Evolutionary conservation across 2,329 filamentous ascomycete species (phyloP), one percentile per base, ranked within the genome.

Genomic region (Cladophialophora chaetospira): DNA sequence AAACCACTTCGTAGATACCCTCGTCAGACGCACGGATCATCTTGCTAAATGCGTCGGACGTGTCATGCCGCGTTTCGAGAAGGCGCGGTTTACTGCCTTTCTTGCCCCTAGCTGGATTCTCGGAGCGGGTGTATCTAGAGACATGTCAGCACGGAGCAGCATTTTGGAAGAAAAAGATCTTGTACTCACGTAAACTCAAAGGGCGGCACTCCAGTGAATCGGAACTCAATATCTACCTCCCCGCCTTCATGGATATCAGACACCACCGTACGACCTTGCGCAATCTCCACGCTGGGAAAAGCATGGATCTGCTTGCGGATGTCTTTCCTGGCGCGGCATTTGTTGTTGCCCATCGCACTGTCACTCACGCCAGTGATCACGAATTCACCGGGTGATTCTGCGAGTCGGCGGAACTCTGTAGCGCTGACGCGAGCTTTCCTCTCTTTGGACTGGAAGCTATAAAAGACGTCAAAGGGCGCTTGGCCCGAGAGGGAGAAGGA

Each of bases 201-300:
- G 1, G 94, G 94, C 60, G 94, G 91, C 4, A 89, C 92, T 55
- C 95, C 94, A 78, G 89, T 92, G 75, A 99, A 99, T 67, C 96
- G 89, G 67, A 99, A 97, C 5, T 91, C 77, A 50, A 99, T 91
- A 70, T 97, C 90, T 0, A 94, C 91, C 70, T 95, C 89, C 60
- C 91, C 91, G 65, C 94, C 94, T 77, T 99, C 93, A 71, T 97
- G 95, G 61, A 99, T 99, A 70, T 97, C 94, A 31, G 95, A 87
- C 64, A 88, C 85, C 5, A 86, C 84, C 57, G 89, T 86, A 60
- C 83, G 83, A 26, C 95, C 95, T 67, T 90, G 89, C 68, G 88
- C 93, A 64, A 99, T 90, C 65, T 87, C 87, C 44, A 97, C 95
- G 57, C 88, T 92, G 2, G 94, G 94, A 76, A 97, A 88, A 49